These are phyloP conservation scores for Heterobasidion occidentale DNA, from an alignment of 1,284 basidiomycete genomes.

Conservation along the genomic window DNA sequence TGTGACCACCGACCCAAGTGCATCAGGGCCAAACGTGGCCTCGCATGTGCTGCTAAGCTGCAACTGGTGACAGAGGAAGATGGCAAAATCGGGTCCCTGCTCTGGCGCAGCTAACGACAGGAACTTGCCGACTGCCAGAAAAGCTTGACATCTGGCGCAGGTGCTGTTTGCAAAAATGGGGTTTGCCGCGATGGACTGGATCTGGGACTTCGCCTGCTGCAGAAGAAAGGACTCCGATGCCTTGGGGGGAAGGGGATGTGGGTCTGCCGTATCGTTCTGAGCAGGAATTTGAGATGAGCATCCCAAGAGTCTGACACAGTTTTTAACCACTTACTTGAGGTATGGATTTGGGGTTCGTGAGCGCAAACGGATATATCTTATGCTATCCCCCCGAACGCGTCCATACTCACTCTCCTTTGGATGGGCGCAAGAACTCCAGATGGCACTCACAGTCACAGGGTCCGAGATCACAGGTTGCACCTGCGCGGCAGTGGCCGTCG, in stretches of 20 bases:
- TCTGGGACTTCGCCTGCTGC: conserved; percentile 43
- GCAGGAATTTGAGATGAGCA: neutral
- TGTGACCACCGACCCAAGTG: conserved; percentile 53
- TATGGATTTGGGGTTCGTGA: conserved; percentile 55
- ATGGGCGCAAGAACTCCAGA: neutral
- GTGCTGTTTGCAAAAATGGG: conserved; percentile 39
- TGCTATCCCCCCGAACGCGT: conserved; percentile 28
- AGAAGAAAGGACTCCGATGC: conserved; percentile 37
- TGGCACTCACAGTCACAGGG: conserved; percentile 42
- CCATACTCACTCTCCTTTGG: conserved; percentile 1
- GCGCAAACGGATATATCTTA: conserved; percentile 41
- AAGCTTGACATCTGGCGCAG: conserved; percentile 57
- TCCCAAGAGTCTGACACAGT: neutral
- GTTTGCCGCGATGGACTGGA: conserved; percentile 43
- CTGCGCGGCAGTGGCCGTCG: conserved; percentile 60
- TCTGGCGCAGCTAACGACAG: conserved; percentile 58
- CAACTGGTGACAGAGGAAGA: conserved; percentile 56
- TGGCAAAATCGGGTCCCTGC: conserved; percentile 48
- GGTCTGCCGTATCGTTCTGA: conserved; percentile 51
- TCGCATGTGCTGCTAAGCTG: conserved; percentile 46
- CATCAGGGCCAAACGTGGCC: conserved; percentile 35
- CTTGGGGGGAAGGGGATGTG: conserved; percentile 53
- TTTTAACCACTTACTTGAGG: conserved; percentile 27
- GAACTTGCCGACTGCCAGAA: conserved; percentile 59
- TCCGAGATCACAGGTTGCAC: conserved; percentile 67